A percentile compares a stretch with the other conserved stretches of the same genome.
phyloP scores from a whole-genome alignment of 441 rosid genomes.

The Sinapis alba region DNA sequence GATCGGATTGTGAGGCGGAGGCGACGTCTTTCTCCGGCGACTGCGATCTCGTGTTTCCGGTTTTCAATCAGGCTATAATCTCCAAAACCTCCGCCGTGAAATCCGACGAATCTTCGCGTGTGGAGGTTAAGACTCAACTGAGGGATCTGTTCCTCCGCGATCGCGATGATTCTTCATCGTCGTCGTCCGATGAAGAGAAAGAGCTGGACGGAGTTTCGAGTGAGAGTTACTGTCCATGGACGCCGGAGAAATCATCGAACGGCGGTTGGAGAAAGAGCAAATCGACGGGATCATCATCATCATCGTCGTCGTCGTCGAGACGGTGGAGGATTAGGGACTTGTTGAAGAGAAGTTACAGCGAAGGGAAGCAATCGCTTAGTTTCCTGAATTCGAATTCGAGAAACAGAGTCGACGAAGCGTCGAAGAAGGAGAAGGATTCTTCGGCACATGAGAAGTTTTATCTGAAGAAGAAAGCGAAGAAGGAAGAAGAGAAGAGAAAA shows the following conservation, averaged over 20 bases:
- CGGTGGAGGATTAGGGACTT: constrained; percentile 64
- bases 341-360: constrained; percentile 67
- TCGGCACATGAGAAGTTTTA: constrained; percentile 53
- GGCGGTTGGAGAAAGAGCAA: constrained; percentile 62
- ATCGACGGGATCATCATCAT: constrained; percentile 57
- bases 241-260: constrained; percentile 51
- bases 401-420: constrained; percentile 5
- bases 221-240: constrained; percentile 58
- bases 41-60: constrained; percentile 45
- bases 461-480: constrained; percentile 51
- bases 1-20: background rate
- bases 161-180: constrained; percentile 25
- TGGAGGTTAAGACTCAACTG: constrained; percentile 39
- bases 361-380: constrained; percentile 54
- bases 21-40: constrained; percentile 1
- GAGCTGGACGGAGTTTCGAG: constrained; percentile 33
- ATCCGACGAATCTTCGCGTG: background rate
- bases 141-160: constrained; percentile 46
- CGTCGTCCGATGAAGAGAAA: constrained; percentile 47
- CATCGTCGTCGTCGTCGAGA: constrained; percentile 36
- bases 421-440: constrained; percentile 4
- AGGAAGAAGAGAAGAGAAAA: constrained; percentile 55
- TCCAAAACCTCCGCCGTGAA: constrained; percentile 1
- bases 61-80: constrained; percentile 56
- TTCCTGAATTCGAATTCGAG: constrained; percentile 25